A percentile compares a stretch with the other conserved stretches of the same genome.
Conservation (phyloP, 257 asterid species). For the Fraxinus pennsylvanica region DNA sequence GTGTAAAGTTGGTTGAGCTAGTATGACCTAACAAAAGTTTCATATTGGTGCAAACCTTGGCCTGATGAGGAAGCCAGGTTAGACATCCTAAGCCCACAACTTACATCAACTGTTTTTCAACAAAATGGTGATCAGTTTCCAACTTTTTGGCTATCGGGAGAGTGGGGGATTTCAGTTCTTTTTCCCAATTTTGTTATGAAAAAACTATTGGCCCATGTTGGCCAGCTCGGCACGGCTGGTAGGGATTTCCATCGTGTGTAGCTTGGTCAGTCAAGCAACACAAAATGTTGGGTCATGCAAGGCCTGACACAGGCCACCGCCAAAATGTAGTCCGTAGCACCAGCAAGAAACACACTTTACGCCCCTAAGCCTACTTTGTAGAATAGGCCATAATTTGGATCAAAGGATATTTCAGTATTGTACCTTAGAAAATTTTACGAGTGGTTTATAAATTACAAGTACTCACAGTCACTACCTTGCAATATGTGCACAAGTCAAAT, state of each 20-base stretch:
- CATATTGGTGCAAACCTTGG: background rate
- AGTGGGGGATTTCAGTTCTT: background rate
- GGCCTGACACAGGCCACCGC: background rate
- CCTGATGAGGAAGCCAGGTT: background rate
- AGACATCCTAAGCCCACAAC: background rate
- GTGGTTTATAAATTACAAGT: too few species aligned
- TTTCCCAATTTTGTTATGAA: background rate
- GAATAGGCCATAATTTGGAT: background rate
- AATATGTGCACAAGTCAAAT: too few species aligned
- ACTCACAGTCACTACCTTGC: too few species aligned
- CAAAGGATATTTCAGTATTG: background rate
- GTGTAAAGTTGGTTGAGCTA: background rate
- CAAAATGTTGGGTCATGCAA: background rate
- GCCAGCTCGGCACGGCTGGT: background rate
- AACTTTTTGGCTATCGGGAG: background rate
- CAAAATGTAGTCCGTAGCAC: background rate
- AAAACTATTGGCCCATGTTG: background rate
- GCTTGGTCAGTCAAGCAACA: background rate
- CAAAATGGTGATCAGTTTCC: background rate
- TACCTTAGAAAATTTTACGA: too few species aligned
- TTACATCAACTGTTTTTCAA: background rate
- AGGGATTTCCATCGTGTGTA: too few species aligned
- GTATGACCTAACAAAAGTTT: background rate
- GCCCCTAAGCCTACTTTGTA: background rate
- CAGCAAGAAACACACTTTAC: background rate